Base-by-base conservation (phyloP, 805 yeast genomes). In the Monosporozyma unispora region DNA sequence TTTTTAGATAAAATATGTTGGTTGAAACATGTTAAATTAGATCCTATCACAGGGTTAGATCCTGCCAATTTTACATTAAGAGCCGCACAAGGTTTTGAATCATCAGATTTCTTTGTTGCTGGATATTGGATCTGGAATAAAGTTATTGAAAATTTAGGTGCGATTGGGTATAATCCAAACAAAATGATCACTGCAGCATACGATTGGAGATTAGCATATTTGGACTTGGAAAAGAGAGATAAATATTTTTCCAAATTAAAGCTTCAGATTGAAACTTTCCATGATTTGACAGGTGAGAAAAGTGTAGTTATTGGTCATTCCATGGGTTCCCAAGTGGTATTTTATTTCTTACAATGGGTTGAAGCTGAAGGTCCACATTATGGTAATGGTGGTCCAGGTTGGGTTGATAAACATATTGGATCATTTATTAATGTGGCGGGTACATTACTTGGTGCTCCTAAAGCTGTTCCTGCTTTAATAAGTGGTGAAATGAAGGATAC, bases 61-160 rank as follows among this genome's bases (percentile, higher is more conserved):
- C 99, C 99, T 0, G 84, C 85, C 1, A 78, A 85, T 48, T 77
- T 87, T 57, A 84, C 75, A 57, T 63, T 93, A 23, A 73, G 99
- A 50, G 95, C 98, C 0, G 91, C 96, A 0, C 96, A 87, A 64
- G 99, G 99, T 0, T 87, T 93, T 64, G 97, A 90, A 59, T 93
- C 96, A 1, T 93, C 96, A 0, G 99, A 93, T 68, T 93, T 88
- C 67, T 93, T 93, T 61, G 81, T 93, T 67, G 87, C 97, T 3
- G 99, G 99, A 0, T 93, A 93, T 66, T 93, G 99, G 99, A 87
- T 93, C 59, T 93, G 99, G 99, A 88, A 87, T 64, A 93, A 93
- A 64, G 79, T 93, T 47, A 73, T 93, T n/a, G 96, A 91, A 66
- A 93, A 93, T 60, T 71, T 93, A 55, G 95, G 96, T 2, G 97